Percentiles rank a stretch among this genome's conserved stretches.
phyloP scores from a whole-genome alignment of 805 yeast genomes.

The Nematodospora valgi region DNA sequence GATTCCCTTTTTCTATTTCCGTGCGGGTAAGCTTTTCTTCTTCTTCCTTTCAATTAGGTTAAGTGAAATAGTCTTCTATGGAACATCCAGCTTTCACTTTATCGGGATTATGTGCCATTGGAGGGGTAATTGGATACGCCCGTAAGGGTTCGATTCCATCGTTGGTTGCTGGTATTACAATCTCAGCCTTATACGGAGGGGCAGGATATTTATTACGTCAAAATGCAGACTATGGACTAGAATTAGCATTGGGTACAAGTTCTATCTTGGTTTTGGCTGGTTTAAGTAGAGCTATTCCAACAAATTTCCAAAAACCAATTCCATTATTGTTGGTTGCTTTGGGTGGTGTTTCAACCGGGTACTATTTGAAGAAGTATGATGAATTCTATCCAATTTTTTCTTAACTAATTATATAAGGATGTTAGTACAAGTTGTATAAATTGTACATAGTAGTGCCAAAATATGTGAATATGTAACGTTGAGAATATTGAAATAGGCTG shows the following conservation, averaged over 20 bases:
- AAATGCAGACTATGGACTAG: constrained; percentile 78
- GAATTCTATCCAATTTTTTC: constrained; percentile 53
- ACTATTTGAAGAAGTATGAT: constrained; percentile 71
- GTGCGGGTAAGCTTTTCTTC: not conserved
- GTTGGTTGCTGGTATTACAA: constrained; percentile 66
- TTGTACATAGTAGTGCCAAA: not conserved
- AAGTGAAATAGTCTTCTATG: no score
- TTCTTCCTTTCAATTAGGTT: not conserved
- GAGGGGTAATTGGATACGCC: constrained; percentile 68
- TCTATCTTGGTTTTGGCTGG: constrained; percentile 67
- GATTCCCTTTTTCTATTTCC: not conserved
- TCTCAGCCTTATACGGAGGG: constrained; percentile 57
- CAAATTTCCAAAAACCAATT: constrained; percentile 64
- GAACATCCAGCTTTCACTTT: constrained; percentile 78
- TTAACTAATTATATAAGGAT: not conserved
- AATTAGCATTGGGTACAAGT: constrained; percentile 73
- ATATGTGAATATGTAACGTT: not conserved
- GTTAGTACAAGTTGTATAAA: not conserved
- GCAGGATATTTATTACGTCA: constrained; percentile 73
- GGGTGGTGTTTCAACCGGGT: constrained; percentile 62
- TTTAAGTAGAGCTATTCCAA: constrained; percentile 61
- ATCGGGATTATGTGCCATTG: constrained; percentile 63
- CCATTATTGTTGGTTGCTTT: constrained; percentile 63
- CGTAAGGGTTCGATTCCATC: constrained; percentile 77
- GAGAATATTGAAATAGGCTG: not conserved